Evolutionary conservation across 2,329 filamentous ascomycete species (phyloP).

Genomic region (Colletotrichum orchidophilum): DNA sequence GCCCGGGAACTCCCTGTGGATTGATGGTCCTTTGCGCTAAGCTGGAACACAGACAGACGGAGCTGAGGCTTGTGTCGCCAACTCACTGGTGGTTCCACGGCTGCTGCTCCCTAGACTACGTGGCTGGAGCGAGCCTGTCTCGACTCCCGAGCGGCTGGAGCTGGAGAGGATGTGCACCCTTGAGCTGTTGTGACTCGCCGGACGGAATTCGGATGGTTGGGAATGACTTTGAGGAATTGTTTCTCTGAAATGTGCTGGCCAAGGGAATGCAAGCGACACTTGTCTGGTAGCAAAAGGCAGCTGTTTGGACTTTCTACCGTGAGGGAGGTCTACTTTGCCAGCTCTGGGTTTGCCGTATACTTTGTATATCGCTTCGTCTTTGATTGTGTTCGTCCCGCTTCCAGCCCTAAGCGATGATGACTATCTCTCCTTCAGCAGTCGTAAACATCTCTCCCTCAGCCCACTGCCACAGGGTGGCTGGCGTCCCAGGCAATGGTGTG

Average conservation of each 20-base stretch:
- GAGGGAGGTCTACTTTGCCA: background rate
- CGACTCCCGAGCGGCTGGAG: slow-evolving; percentile 19
- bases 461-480: background rate
- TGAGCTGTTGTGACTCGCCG: background rate
- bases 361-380: background rate
- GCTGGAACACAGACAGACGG: slow-evolving; percentile 1
- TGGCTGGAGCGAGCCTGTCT: background rate
- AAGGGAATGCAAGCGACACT: background rate
- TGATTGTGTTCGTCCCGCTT: background rate
- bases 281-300: background rate
- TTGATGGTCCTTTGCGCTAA: background rate
- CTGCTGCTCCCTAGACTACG: background rate
- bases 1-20: background rate
- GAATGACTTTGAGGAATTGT: background rate
- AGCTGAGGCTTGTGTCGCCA: slow-evolving; percentile 13
- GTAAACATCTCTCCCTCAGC: background rate
- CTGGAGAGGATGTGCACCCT: background rate
- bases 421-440: background rate
- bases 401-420: background rate
- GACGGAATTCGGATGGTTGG: slow-evolving; percentile 14
- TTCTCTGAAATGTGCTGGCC: background rate
- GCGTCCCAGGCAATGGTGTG: background rate
- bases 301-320: background rate
- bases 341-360: background rate
- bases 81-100: slow-evolving; percentile 18